Evolutionary conservation across 306 rosid genomes (phyloP).

Genomic region (Gynostemma pentaphyllum): DNA sequence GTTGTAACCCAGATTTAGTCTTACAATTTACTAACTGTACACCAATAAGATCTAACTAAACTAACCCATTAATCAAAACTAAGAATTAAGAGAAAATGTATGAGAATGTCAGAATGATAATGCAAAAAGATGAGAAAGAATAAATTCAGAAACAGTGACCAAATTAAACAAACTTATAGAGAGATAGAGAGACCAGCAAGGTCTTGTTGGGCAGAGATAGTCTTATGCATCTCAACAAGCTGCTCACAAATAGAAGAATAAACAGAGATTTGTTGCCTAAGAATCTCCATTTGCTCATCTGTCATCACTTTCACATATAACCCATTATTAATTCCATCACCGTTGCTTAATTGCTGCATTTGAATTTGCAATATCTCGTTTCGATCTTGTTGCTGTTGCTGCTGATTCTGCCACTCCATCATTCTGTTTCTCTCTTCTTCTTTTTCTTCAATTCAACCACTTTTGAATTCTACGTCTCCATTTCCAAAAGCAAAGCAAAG

Average conservation of each 20-base stretch:
- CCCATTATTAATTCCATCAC: conserved; percentile 13
- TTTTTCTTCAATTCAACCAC: neutral
- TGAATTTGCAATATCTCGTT: conserved; percentile 3
- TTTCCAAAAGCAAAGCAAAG: conserved; percentile 9
- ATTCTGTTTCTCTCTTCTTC: neutral
- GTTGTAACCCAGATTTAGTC: neutral
- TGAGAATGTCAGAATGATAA: neutral
- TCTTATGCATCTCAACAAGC: conserved; percentile 59
- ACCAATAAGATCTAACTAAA: conserved; percentile 1
- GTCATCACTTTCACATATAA: conserved; percentile 56
- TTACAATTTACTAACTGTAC: neutral
- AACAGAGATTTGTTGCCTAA: conserved; percentile 51
- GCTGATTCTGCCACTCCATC: conserved; percentile 17
- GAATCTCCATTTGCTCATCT: conserved; percentile 61
- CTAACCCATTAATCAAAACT: neutral
- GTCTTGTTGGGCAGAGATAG: conserved; percentile 48
- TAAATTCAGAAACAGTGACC: neutral
- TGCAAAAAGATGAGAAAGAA: neutral
- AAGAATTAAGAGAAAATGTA: neutral
- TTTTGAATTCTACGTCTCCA: neutral
- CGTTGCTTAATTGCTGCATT: conserved; percentile 9
- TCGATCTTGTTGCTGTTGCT: conserved; percentile 7
- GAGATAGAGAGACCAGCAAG: conserved; percentile 33
- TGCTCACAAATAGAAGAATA: conserved; percentile 57
- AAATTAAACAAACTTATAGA: neutral